A percentile compares a stretch with the other conserved stretches of the same genome.
Evolutionary conservation across 345 rosid species (phyloP).

Genomic region (Kernera saxatilis): DNA sequence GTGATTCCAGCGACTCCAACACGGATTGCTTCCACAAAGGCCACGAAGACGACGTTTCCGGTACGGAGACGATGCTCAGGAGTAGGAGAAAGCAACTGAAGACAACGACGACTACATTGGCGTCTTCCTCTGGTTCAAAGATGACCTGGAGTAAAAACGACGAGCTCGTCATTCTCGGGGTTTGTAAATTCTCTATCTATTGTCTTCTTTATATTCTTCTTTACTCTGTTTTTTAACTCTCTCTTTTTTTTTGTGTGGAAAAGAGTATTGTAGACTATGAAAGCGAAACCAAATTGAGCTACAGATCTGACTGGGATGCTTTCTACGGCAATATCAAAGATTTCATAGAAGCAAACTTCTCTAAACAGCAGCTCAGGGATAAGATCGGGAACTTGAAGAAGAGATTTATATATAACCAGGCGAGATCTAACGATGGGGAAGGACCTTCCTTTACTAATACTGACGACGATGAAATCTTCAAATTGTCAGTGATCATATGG

Average conservation of each 20-base stretch:
- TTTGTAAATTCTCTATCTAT: background rate
- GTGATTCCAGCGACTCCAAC: background rate
- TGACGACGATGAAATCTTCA: constrained; percentile 1
- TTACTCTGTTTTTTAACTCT: background rate
- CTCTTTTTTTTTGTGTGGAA: background rate
- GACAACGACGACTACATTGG: background rate
- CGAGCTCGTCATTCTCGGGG: constrained; percentile 16
- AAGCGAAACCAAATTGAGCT: background rate
- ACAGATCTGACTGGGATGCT: background rate
- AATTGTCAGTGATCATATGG: constrained; percentile 6
- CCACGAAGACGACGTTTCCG: background rate
- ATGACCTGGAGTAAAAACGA: constrained; percentile 1
- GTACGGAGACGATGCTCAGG: background rate
- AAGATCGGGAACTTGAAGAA: constrained; percentile 6
- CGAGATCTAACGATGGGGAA: background rate
- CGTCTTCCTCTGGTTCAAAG: background rate
- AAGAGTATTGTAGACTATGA: constrained; percentile 19
- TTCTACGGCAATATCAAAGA: background rate
- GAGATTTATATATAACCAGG: background rate
- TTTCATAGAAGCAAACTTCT: background rate
- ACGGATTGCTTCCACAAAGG: background rate
- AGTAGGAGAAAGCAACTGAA: background rate
- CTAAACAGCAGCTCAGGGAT: background rate
- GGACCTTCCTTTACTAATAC: background rate
- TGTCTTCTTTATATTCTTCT: background rate